Conservation (phyloP, 148 eudicot genomes). For the Chenopodium formosanum region DNA sequence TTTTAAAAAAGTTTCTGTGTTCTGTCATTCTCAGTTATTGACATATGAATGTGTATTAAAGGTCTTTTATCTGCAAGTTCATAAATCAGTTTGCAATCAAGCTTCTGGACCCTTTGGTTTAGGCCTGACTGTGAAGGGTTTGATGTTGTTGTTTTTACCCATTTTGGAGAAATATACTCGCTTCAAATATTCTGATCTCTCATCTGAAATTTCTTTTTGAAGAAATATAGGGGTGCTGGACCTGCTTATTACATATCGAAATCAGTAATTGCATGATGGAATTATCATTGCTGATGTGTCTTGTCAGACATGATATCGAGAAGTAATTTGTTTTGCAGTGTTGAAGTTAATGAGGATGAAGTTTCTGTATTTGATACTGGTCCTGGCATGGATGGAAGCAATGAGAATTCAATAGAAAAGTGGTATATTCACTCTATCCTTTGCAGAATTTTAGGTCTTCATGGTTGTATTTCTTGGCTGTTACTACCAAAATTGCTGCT, state of each 20-base stretch:
- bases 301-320: background rate
- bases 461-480: conserved; percentile 1
- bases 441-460: background rate
- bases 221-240: background rate
- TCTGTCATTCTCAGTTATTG: background rate
- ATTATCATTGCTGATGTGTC: background rate
- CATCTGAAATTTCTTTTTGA: background rate
- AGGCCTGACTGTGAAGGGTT: background rate
- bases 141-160: too few relatives aligned
- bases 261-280: background rate
- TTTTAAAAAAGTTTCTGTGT: too few relatives aligned
- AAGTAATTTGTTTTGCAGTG: conserved; percentile 40
- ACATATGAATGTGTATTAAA: background rate
- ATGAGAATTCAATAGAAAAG: conserved; percentile 56
- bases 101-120: background rate
- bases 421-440: conserved; percentile 41
- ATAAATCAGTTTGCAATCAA: background rate
- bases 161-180: background rate
- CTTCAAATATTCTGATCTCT: background rate
- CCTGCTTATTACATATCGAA: background rate
- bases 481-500: background rate
- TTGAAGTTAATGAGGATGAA: conserved; percentile 35
- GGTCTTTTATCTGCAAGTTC: background rate
- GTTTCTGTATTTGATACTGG: conserved; percentile 67
- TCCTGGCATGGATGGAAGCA: conserved; percentile 70